phyloP scores from a whole-genome alignment of 192 early-diverging fungal species.

The Gryganskiella cystojenkinii region DNA sequence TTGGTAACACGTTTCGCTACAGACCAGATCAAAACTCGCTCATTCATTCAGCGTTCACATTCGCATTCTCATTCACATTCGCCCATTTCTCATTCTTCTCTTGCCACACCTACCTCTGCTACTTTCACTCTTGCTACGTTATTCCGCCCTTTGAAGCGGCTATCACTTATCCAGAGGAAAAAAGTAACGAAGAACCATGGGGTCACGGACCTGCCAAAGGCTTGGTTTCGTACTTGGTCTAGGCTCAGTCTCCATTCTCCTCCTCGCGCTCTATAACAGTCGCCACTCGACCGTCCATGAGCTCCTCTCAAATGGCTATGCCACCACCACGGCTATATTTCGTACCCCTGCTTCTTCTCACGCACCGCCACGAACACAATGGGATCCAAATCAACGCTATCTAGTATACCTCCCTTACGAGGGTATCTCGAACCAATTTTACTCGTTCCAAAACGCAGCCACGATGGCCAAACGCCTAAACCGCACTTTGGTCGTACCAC shows the following conservation, averaged over 20 bases:
- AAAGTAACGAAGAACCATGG: not conserved
- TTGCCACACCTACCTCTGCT: not conserved
- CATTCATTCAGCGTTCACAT: not conserved
- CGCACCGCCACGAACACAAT: constrained; percentile 8
- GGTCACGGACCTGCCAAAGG: not conserved
- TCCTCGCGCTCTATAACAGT: constrained; percentile 4
- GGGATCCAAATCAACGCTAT: constrained; percentile 17
- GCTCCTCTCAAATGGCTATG: not conserved
- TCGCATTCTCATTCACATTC: not conserved
- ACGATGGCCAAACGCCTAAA: constrained; percentile 37
- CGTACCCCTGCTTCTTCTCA: not conserved
- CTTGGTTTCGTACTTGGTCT: not conserved
- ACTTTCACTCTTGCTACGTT: too few species aligned
- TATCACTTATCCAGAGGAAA: too few species aligned
- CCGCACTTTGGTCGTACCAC: constrained; percentile 33
- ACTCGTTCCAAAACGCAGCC: constrained; percentile 33
- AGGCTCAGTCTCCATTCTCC: not conserved
- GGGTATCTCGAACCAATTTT: constrained; percentile 47
- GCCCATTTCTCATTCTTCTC: not conserved
- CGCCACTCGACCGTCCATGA: constrained; percentile 5
- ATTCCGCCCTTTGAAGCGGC: too few species aligned
- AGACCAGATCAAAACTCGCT: too few species aligned
- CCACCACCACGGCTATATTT: not conserved
- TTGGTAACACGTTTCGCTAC: too few species aligned
- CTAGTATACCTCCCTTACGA: constrained; percentile 32